phyloP scores from a whole-genome alignment of 1,284 basidiomycete species.

The Ustilago trichophora region DNA sequence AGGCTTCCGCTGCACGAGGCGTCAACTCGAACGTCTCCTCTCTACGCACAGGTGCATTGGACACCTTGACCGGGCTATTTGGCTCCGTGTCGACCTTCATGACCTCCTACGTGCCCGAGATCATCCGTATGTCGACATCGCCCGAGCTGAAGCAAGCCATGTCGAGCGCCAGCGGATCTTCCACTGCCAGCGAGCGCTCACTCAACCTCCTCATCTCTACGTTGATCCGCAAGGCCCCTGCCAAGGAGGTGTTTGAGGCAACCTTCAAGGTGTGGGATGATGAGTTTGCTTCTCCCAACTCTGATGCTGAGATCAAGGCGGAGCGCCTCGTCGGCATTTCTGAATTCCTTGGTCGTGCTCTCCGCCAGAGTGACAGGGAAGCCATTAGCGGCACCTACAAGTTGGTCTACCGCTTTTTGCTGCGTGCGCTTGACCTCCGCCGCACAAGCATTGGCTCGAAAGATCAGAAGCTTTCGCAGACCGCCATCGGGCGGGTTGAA shows the following conservation, averaged over 20 bases:
- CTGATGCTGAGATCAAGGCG: slow-evolving; percentile 1
- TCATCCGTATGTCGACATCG: slow-evolving; percentile 40
- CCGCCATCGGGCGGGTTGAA: slow-evolving; percentile 68
- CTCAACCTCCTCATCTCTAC: slow-evolving; percentile 40
- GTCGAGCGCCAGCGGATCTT: slow-evolving; percentile 33
- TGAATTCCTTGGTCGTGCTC: slow-evolving; percentile 52
- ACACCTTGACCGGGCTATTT: slow-evolving; percentile 51
- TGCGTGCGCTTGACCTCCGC: slow-evolving; percentile 79
- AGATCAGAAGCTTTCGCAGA: slow-evolving; percentile 39
- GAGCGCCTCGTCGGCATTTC: slow-evolving; percentile 45
- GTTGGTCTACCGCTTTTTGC: slow-evolving; percentile 80
- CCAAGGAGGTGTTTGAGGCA: slow-evolving; percentile 44
- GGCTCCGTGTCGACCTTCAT: slow-evolving; percentile 60
- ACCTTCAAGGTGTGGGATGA: slow-evolving; percentile 51
- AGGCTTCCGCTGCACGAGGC: background rate
- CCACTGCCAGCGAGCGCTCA: slow-evolving; percentile 36
- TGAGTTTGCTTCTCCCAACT: slow-evolving; percentile 11
- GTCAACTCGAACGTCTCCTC: slow-evolving; percentile 29
- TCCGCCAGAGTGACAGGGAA: slow-evolving; percentile 52
- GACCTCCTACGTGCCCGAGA: slow-evolving; percentile 43
- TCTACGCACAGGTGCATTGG: slow-evolving; percentile 50
- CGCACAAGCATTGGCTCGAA: no score
- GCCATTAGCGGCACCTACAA: slow-evolving; percentile 77
- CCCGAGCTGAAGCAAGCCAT: slow-evolving; percentile 38
- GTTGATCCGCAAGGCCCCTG: slow-evolving; percentile 32